Evolutionary conservation across 2,329 filamentous ascomycete species (phyloP), one percentile per base, ranked within the genome.

Genomic region (Balansia obtecta): DNA sequence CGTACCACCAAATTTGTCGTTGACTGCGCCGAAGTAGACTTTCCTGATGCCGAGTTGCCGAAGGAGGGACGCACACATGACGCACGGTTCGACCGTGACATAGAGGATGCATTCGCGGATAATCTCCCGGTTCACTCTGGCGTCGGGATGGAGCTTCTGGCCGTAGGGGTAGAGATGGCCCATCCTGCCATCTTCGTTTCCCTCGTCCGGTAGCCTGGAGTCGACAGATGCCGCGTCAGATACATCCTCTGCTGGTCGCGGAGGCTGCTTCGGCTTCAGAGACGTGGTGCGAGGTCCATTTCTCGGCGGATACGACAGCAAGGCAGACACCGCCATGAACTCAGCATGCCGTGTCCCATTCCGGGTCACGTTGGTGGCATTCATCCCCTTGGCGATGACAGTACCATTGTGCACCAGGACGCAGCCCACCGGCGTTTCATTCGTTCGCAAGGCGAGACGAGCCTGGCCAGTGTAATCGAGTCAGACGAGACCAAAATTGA

Each of bases 11-110:
- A 98, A 98, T 52, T 94, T 87, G 70, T 98, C 93, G 65, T 98
- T 98, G 59, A 86, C 81, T 53, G 90, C 95, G 4, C 93, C 94
- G 66, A 93, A 98, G 67, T 91, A 97, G 33, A 98, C 93, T 57
- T 85, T 85, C 54, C 85, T 80, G 66, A 98, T 89, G 13, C 82
- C 80, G 56, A 94, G 84, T 67, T 98, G 94, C 48, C 89, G 82
- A 47, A 98, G 76, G 49, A 94, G 81, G 7, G 89, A 94, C 12
- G 93, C 93, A 64, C 93, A 98, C 93, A 98, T 98, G 70, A 98
- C 88, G 66, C 93, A 98, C 4, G 93, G 93, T 69, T 98, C 94
- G 49, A 98, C 91, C 0, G 93, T 98, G 46, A 98, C 93, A 67
- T 98, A 98, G 48, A 98, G 79, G 10, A 82, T 85, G 58, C 76